Percentiles rank a stretch among this genome's conserved stretches.
Evolutionary conservation across 2,329 filamentous ascomycete genomes (phyloP).

Genomic region (Aspergillus awamori): DNA sequence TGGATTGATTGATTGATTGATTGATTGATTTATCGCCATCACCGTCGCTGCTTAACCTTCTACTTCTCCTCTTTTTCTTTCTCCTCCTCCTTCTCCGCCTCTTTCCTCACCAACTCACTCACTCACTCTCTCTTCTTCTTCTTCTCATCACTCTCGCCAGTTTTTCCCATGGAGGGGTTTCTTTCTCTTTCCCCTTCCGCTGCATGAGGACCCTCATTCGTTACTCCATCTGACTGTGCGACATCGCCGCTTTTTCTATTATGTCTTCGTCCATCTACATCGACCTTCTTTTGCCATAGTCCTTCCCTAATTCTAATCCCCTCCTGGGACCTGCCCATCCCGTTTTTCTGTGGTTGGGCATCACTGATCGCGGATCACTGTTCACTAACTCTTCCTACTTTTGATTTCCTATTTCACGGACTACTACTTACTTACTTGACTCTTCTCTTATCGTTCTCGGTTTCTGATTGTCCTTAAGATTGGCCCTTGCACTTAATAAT

Average conservation of each 20-base stretch:
- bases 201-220: constrained; percentile 24
- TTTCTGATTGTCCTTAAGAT: constrained; percentile 7
- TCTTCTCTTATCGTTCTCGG: neutral
- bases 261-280: constrained; percentile 15
- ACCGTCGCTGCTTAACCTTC: constrained; percentile 4
- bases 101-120: neutral
- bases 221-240: constrained; percentile 16
- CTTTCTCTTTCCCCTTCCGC: constrained; percentile 20
- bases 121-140: constrained; percentile 4
- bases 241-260: constrained; percentile 15
- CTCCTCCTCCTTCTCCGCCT: neutral
- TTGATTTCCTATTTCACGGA: no score
- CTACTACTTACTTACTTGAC: no score
- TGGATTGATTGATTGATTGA: neutral
- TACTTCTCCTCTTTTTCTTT: neutral
- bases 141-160: constrained; percentile 6
- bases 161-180: constrained; percentile 28
- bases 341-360: neutral
- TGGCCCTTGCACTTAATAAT: constrained; percentile 8
- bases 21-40: constrained; percentile 5
- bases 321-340: constrained; percentile 12
- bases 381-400: no score
- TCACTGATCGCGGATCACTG: no score
- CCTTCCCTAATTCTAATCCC: constrained; percentile 14
- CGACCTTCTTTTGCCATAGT: constrained; percentile 10